Conservation (phyloP, 768 basidiomycete genomes). For the Mycena vitilis region DNA sequence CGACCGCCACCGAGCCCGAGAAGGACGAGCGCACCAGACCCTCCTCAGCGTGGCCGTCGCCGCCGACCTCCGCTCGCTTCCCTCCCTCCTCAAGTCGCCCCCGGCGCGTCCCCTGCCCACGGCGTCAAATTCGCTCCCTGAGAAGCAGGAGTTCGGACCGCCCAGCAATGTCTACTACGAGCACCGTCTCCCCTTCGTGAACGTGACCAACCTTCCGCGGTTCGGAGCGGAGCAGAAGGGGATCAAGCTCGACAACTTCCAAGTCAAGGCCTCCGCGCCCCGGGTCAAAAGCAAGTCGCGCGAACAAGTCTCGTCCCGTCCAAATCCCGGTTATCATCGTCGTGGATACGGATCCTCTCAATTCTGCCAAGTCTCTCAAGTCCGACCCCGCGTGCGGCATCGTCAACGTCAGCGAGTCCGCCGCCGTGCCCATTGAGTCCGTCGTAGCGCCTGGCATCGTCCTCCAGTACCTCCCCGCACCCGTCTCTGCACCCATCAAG, state of each 20-base stretch:
- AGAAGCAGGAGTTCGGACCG: slow-evolving; percentile 7
- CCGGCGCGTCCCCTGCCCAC: not conserved
- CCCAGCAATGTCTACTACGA: slow-evolving; percentile 19
- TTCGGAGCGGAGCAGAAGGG: not conserved
- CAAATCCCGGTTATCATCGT: not conserved
- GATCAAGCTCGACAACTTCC: not conserved
- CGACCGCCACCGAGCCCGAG: not conserved
- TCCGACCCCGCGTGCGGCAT: no score
- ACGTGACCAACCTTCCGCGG: slow-evolving; percentile 11
- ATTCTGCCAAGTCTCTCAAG: no score
- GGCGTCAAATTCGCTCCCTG: not conserved
- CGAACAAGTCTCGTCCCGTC: not conserved
- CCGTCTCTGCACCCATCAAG: no score
- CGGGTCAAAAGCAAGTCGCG: not conserved
- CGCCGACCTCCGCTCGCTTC: slow-evolving; percentile 6
- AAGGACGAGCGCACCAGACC: not conserved
- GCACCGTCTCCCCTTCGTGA: slow-evolving; percentile 14
- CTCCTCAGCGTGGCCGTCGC: slow-evolving; percentile 6
- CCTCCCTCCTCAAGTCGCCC: slow-evolving; percentile 21
- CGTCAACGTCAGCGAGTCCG: no score
- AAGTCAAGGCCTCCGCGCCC: not conserved
- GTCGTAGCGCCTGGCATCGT: not conserved
- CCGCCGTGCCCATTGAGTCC: not conserved
- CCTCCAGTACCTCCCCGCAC: no score
- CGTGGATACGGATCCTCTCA: not conserved